phyloP scores from a whole-genome alignment of 1,284 basidiomycete species.

The Moesziomyces sp. region DNA sequence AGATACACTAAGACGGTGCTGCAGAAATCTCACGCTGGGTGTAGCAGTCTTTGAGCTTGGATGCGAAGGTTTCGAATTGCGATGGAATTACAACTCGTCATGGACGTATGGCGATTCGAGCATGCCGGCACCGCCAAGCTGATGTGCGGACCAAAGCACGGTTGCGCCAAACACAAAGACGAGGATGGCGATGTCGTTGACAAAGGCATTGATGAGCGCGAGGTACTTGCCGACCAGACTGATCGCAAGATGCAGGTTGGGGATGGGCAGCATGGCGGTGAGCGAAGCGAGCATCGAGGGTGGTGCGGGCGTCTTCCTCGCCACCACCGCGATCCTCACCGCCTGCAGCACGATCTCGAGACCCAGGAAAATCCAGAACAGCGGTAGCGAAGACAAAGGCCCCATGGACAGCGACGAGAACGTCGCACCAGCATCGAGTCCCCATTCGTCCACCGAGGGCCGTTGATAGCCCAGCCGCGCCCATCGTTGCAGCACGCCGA shows the following conservation, averaged over 20 bases:
- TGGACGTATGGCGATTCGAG: slow-evolving; percentile 17
- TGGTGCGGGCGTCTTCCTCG: slow-evolving; percentile 32
- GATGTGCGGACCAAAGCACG: slow-evolving; percentile 38
- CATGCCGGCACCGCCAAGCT: slow-evolving; percentile 32
- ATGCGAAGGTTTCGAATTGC: not conserved
- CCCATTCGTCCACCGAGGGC: slow-evolving; percentile 28
- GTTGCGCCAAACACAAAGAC: slow-evolving; percentile 53
- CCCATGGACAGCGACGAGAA: not conserved
- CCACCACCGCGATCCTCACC: slow-evolving; percentile 45
- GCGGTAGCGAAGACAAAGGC: slow-evolving; percentile 27
- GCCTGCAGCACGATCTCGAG: slow-evolving; percentile 60
- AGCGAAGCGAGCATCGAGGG: slow-evolving; percentile 35
- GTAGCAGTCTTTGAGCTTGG: not conserved
- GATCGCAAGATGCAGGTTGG: slow-evolving; percentile 28
- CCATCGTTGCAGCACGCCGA: slow-evolving; percentile 46
- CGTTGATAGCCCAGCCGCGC: slow-evolving; percentile 54
- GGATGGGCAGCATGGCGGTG: slow-evolving; percentile 37
- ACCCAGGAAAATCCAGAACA: slow-evolving; percentile 65
- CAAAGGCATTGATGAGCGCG: slow-evolving; percentile 36
- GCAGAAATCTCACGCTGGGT: not conserved
- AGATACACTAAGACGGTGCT: not conserved
- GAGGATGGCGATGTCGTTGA: slow-evolving; percentile 53
- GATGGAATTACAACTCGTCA: slow-evolving; percentile 28
- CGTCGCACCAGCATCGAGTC: not conserved
- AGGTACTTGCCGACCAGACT: slow-evolving; percentile 31